Evolutionary conservation across 2,329 filamentous ascomycete species (phyloP).

Genomic region (Calycina marina): DNA sequence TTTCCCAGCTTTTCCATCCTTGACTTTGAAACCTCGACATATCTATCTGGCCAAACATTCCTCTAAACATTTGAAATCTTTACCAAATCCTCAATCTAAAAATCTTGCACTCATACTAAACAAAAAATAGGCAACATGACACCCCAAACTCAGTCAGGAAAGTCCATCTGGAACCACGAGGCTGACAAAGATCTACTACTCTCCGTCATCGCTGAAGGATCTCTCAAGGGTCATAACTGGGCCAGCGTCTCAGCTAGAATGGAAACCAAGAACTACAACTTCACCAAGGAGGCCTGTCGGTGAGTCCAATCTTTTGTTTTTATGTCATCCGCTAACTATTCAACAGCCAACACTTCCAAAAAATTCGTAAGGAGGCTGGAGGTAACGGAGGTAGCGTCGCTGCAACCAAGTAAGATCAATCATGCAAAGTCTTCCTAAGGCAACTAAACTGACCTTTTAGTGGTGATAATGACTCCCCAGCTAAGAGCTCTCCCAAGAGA

Average conservation of each 20-base stretch:
- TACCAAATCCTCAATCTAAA: not conserved
- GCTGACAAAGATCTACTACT: slow-evolving; percentile 20
- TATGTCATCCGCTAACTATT: not conserved
- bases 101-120: not conserved
- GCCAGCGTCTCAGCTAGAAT: slow-evolving; percentile 11
- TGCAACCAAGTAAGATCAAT: slow-evolving; percentile 1
- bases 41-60: not conserved
- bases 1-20: not conserved
- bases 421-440: no score
- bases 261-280: slow-evolving; percentile 12
- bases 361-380: slow-evolving; percentile 14
- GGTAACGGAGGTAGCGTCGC: not conserved
- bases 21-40: not conserved
- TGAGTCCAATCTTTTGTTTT: slow-evolving; percentile 5
- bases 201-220: slow-evolving; percentile 16
- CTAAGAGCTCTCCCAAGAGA: no score
- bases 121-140: slow-evolving; percentile 7
- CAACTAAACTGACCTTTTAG: no score
- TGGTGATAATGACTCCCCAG: no score
- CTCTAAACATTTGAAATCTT: not conserved
- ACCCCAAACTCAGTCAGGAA: slow-evolving; percentile 2
- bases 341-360: slow-evolving; percentile 21
- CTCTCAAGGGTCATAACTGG: slow-evolving; percentile 16
- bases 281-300: slow-evolving; percentile 20
- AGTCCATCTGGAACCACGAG: slow-evolving; percentile 14